Evolutionary conservation across 2,329 filamentous ascomycete species (phyloP).

Genomic region (Aureobasidium pullulans): DNA sequence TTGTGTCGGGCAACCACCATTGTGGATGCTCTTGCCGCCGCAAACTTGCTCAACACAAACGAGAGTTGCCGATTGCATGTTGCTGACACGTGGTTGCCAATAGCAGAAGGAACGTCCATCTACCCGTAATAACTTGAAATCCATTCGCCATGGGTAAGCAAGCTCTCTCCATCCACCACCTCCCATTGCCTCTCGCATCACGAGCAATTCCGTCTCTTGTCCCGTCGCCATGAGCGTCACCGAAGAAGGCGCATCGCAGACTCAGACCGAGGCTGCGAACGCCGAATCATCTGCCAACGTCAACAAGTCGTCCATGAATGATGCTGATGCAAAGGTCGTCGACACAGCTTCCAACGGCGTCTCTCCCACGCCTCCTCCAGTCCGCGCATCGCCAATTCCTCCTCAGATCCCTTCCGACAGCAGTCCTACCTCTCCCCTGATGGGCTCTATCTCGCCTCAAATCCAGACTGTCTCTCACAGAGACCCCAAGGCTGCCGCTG

Average conservation of each 20-base stretch:
- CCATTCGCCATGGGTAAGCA: conserved; percentile 14
- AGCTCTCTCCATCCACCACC: conserved; percentile 6
- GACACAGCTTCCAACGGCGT: conserved; percentile 39
- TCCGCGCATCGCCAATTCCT: conserved; percentile 41
- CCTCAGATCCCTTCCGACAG: conserved; percentile 38
- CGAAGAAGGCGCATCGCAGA: conserved; percentile 6
- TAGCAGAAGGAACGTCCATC: conserved; percentile 10
- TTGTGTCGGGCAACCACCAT: background rate
- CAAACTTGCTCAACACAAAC: conserved; percentile 10
- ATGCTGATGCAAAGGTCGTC: conserved; percentile 16
- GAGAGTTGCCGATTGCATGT: background rate
- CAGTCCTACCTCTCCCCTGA: conserved; percentile 48
- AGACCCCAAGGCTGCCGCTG: conserved; percentile 52
- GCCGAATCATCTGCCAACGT: background rate
- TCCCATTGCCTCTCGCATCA: conserved; percentile 7
- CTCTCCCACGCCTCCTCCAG: conserved; percentile 34
- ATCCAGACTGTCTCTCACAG: conserved; percentile 57
- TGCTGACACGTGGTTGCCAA: conserved; percentile 10
- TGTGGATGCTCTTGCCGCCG: conserved; percentile 1
- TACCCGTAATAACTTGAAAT: background rate
- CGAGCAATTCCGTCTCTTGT: background rate
- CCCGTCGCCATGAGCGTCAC: conserved; percentile 6
- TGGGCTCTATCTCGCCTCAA: conserved; percentile 36
- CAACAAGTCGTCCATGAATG: conserved; percentile 5
- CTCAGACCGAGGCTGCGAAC: background rate